Conservation (phyloP, 2,329 filamentous ascomycete species). For the Setomelanomma holmii region DNA sequence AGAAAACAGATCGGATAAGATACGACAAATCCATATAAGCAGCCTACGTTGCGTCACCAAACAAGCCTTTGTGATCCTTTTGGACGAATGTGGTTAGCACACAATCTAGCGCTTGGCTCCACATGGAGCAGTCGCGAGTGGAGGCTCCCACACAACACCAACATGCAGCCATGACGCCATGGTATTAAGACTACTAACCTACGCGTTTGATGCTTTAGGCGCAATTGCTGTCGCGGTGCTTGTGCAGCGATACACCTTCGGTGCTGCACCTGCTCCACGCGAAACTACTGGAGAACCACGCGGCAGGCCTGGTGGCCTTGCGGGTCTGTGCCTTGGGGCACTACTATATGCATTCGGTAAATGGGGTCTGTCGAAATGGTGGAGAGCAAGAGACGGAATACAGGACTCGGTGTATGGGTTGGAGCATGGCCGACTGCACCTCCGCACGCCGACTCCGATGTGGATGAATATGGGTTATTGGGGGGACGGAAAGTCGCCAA, state of each 20-base stretch:
- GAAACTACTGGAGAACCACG: background rate
- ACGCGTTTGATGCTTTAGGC: background rate
- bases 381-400: background rate
- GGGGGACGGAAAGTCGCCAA: slow-evolving; percentile 42
- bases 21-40: too few species aligned
- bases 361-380: background rate
- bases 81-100: background rate
- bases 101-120: background rate
- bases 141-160: background rate
- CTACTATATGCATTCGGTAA: background rate
- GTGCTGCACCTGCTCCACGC: background rate
- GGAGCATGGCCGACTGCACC: slow-evolving; percentile 64
- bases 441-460: slow-evolving; percentile 59
- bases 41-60: background rate
- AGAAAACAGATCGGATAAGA: too few species aligned
- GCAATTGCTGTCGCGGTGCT: background rate
- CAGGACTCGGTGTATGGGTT: slow-evolving; percentile 54
- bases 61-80: background rate
- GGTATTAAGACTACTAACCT: background rate
- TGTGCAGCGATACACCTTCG: background rate
- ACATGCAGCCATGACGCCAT: background rate
- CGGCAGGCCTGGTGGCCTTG: background rate
- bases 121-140: background rate
- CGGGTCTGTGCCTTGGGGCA: background rate
- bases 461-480: slow-evolving; percentile 72